Conservation (phyloP, 164 flowering plant genomes). For the Saururus chinensis region DNA sequence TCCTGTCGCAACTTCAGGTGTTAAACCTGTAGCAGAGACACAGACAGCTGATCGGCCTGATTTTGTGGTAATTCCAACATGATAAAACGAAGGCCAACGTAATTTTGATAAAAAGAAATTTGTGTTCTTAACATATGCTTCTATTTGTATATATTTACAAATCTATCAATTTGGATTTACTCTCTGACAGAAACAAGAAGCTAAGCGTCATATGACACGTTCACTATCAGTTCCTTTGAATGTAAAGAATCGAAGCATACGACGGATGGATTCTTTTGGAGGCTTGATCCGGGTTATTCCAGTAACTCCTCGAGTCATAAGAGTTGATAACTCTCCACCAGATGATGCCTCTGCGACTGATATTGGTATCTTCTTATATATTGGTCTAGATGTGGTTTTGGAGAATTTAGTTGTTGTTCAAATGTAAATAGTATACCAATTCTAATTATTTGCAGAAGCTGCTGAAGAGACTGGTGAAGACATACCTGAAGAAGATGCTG, state of each 20-base stretch:
- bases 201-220: slow-evolving; percentile 42
- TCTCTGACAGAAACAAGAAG: slow-evolving; percentile 35
- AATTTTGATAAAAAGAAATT: too few relatives aligned
- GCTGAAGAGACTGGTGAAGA: slow-evolving; percentile 50
- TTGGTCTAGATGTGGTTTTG: neutral
- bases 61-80: slow-evolving; percentile 17
- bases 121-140: neutral
- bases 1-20: slow-evolving; percentile 27
- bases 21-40: slow-evolving; percentile 18
- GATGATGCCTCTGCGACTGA: slow-evolving; percentile 26
- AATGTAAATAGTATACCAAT: neutral
- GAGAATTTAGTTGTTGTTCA: neutral
- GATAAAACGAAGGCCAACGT: too few relatives aligned
- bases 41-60: slow-evolving; percentile 16
- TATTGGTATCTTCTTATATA: slow-evolving; percentile 21
- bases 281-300: slow-evolving; percentile 55
- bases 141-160: neutral
- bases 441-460: slow-evolving; percentile 18
- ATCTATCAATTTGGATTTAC: neutral
- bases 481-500: slow-evolving; percentile 83
- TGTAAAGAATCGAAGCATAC: slow-evolving; percentile 40
- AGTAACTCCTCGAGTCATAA: slow-evolving; percentile 34
- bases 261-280: slow-evolving; percentile 44
- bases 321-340: slow-evolving; percentile 22
- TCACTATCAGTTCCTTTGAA: slow-evolving; percentile 69